Evolutionary conservation across 108 stramenopile species (phyloP).

Genomic region (Cyclotella sp.): DNA sequence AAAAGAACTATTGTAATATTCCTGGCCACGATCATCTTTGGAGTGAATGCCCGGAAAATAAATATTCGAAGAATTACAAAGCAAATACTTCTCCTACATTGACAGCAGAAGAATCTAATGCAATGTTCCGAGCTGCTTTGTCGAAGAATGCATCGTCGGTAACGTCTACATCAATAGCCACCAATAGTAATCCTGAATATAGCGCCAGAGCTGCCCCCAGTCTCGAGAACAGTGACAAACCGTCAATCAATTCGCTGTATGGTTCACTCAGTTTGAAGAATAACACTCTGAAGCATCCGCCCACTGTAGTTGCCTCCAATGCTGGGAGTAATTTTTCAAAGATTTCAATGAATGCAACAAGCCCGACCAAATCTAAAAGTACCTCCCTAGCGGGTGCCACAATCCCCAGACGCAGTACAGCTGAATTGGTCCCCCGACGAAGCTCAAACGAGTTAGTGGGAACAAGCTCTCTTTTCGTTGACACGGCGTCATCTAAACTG

Average conservation of each 20-base stretch:
- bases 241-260: constrained; percentile 6
- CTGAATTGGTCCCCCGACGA: neutral
- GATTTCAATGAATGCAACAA: neutral
- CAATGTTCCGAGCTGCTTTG: constrained; percentile 8
- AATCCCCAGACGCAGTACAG: neutral
- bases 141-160: neutral
- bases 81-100: neutral
- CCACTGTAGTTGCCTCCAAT: neutral
- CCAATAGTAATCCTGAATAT: no score
- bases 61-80: neutral
- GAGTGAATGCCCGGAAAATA: constrained; percentile 21
- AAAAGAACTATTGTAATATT: constrained; percentile 9
- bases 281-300: constrained; percentile 11
- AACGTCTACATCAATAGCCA: neutral
- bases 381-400: neutral
- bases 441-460: neutral
- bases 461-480: neutral
- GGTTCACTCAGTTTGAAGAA: neutral
- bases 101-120: constrained; percentile 9
- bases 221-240: neutral
- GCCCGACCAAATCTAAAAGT: neutral
- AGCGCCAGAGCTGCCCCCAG: neutral
- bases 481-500: neutral
- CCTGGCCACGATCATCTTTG: constrained; percentile 16
- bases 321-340: neutral